phyloP scores from a whole-genome alignment of 208 protist genomes.

The Leishmania amazonensis region DNA sequence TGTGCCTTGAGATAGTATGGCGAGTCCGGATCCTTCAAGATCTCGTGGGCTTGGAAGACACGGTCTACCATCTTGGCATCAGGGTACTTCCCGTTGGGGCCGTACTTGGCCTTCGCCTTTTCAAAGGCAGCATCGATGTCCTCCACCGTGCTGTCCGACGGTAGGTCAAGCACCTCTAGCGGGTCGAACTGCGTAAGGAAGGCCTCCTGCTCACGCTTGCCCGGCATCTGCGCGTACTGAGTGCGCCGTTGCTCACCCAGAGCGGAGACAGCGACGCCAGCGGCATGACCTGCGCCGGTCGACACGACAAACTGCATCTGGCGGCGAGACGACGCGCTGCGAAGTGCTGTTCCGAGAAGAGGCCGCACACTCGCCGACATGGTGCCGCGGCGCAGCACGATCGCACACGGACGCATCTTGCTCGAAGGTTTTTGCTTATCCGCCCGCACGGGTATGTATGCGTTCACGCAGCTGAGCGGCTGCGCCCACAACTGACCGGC shows the following conservation, averaged over 20 bases:
- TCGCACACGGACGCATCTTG: conserved; percentile 13
- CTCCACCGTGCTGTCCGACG: conserved; percentile 69
- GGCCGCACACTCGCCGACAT: conserved; percentile 3
- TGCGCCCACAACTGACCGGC: not conserved
- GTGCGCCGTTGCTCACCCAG: conserved; percentile 46
- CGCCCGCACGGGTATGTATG: not conserved
- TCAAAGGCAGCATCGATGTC: conserved; percentile 77
- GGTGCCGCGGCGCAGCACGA: conserved; percentile 3
- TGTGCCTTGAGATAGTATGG: conserved; percentile 84
- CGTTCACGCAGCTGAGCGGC: not conserved
- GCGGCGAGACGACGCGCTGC: conserved; percentile 2
- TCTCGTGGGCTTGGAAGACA: conserved; percentile 78
- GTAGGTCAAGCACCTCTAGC: conserved; percentile 72
- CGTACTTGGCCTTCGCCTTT: conserved; percentile 61
- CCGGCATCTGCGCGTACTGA: conserved; percentile 79
- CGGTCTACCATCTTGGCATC: conserved; percentile 81
- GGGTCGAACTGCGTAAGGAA: conserved; percentile 87
- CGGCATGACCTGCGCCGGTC: not conserved
- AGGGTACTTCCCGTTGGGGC: conserved; percentile 56
- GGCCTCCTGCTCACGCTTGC: conserved; percentile 84
- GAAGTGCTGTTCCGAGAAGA: conserved; percentile 5
- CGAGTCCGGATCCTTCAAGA: conserved; percentile 81
- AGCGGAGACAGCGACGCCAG: not conserved
- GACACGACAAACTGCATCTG: conserved; percentile 14
- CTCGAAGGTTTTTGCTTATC: not conserved